Conservation (phyloP, 208 protist species). For the Crithidia sp. region DNA sequence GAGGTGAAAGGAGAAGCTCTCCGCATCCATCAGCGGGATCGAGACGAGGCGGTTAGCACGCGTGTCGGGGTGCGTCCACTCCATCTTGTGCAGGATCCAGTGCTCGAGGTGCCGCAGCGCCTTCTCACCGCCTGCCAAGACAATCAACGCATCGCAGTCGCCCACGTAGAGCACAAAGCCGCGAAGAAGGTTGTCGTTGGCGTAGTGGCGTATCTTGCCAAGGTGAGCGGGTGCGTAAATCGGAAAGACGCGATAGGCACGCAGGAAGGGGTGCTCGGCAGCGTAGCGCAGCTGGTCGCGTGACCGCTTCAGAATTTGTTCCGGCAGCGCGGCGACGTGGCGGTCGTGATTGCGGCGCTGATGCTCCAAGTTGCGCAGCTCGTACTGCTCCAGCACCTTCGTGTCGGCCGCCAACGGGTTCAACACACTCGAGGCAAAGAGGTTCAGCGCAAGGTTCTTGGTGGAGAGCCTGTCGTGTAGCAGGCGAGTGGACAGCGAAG, state of each 20-base stretch:
- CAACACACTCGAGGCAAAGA: constrained; percentile 68
- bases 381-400: constrained; percentile 69
- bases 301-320: constrained; percentile 74
- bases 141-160: constrained; percentile 67
- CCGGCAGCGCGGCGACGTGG: constrained; percentile 75
- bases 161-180: constrained; percentile 75
- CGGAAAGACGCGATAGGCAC: constrained; percentile 75
- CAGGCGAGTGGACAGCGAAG: constrained; percentile 15
- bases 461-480: constrained; percentile 70
- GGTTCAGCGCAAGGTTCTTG: constrained; percentile 56
- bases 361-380: constrained; percentile 79
- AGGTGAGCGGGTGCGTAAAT: constrained; percentile 65
- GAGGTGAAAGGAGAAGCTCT: constrained; percentile 67
- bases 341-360: constrained; percentile 81
- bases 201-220: constrained; percentile 75
- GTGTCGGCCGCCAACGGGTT: constrained; percentile 77
- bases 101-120: constrained; percentile 78
- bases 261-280: constrained; percentile 57
- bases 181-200: constrained; percentile 79
- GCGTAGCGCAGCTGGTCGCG: constrained; percentile 63
- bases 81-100: constrained; percentile 82
- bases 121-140: constrained; percentile 71
- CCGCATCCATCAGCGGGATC: constrained; percentile 58
- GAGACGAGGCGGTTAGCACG: constrained; percentile 53
- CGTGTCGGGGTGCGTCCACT: constrained; percentile 72